phyloP scores from a whole-genome alignment of 2,329 filamentous ascomycete species.

The Beauveria medogensis region DNA sequence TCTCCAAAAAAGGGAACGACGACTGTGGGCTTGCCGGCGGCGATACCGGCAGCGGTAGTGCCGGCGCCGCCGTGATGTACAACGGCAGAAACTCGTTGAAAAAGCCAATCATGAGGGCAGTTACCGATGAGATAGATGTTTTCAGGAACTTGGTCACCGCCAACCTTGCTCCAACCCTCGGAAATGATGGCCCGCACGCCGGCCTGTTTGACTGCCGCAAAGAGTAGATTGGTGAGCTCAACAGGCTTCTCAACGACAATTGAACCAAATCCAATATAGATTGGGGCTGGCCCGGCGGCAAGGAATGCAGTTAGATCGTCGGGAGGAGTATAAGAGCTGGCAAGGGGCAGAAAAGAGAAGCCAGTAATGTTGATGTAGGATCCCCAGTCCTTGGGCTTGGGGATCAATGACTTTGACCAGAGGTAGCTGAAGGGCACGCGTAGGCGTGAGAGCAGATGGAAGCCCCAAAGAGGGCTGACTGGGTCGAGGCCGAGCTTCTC shows the following conservation, averaged over 20 bases:
- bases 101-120: constrained; percentile 59
- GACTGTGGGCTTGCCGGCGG: constrained; percentile 52
- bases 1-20: constrained; percentile 60
- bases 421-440: constrained; percentile 62
- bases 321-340: constrained; percentile 44
- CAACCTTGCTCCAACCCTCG: constrained; percentile 57
- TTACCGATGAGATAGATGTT: constrained; percentile 55
- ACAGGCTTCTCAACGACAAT: constrained; percentile 36
- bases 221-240: constrained; percentile 47
- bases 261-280: constrained; percentile 12
- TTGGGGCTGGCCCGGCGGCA: constrained; percentile 45
- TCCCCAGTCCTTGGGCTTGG: constrained; percentile 56
- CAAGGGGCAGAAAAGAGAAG: constrained; percentile 52
- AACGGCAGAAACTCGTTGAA: constrained; percentile 48
- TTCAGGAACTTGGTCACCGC: constrained; percentile 38
- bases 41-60: constrained; percentile 55
- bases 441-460: constrained; percentile 53
- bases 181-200: constrained; percentile 54
- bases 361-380: constrained; percentile 51
- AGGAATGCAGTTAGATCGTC: constrained; percentile 47
- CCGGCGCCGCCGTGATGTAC: constrained; percentile 60
- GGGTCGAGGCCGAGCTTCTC: constrained; percentile 54
- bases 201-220: constrained; percentile 47
- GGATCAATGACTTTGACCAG: constrained; percentile 60
- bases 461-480: constrained; percentile 58